Conservation (phyloP, 2,329 filamentous ascomycete species). For the Ceratocystis harringtonii region DNA sequence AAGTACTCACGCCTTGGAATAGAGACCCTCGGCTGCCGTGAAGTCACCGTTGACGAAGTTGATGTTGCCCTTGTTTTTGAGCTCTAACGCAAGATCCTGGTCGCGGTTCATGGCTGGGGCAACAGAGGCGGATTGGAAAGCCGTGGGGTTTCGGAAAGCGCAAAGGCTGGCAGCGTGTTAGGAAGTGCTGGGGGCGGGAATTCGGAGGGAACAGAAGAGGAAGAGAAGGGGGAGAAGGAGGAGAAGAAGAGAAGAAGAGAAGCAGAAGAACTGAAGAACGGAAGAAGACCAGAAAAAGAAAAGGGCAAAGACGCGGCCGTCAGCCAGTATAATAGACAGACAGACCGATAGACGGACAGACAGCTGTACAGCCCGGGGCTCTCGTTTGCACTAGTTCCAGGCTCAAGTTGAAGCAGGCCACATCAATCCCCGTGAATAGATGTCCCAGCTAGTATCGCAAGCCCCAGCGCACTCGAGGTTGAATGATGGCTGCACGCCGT, state of each 20-base stretch:
- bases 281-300: neutral
- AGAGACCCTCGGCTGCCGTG: slow-evolving; percentile 48
- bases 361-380: neutral
- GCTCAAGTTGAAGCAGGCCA: neutral
- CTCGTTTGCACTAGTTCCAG: neutral
- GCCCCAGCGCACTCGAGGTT: neutral
- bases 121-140: neutral
- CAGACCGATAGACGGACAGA: neutral
- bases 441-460: neutral
- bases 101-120: neutral
- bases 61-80: slow-evolving; percentile 47
- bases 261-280: neutral
- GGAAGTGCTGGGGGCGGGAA: too few relatives aligned
- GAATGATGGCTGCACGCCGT: neutral
- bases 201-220: too few relatives aligned
- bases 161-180: too few relatives aligned
- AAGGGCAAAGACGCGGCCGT: neutral
- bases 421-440: neutral
- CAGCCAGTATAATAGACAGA: neutral
- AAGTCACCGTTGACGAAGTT: slow-evolving; percentile 53
- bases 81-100: slow-evolving; percentile 24
- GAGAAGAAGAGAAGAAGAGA: neutral
- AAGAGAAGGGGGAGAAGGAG: too few relatives aligned
- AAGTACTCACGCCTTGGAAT: slow-evolving; percentile 51
- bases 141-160: too few relatives aligned